Conservation (phyloP, 1,284 basidiomycete species). For the Sporisorium graminicola region DNA sequence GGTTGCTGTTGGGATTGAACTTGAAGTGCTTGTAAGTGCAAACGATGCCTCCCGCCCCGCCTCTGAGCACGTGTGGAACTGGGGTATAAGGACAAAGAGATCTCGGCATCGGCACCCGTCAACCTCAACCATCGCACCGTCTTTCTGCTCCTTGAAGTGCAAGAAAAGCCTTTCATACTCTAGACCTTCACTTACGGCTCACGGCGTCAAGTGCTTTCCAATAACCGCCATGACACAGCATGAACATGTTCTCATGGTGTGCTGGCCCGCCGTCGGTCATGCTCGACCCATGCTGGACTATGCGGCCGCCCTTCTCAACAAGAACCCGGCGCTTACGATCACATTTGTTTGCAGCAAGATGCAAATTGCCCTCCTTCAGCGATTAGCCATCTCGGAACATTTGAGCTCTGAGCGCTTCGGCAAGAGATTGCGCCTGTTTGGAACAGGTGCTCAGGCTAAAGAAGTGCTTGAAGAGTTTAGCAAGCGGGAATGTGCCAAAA, state of each 20-base stretch:
- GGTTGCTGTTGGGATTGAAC: too few relatives aligned
- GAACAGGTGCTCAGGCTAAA: neutral
- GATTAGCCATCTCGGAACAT: slow-evolving; percentile 5
- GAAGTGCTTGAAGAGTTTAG: slow-evolving; percentile 7
- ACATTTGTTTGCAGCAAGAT: slow-evolving; percentile 12
- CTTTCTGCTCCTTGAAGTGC: too few relatives aligned
- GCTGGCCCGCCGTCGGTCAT: slow-evolving; percentile 15
- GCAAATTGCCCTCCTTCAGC: slow-evolving; percentile 4
- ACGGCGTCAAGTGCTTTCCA: too few relatives aligned
- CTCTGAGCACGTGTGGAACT: too few relatives aligned
- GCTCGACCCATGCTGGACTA: slow-evolving; percentile 16
- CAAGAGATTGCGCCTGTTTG: neutral
- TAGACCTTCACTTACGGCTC: too few relatives aligned
- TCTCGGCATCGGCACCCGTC: too few relatives aligned
- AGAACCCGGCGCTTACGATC: neutral
- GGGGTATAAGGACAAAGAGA: too few relatives aligned
- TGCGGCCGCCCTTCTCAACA: slow-evolving; percentile 3
- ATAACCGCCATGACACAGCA: neutral
- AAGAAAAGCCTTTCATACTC: too few relatives aligned
- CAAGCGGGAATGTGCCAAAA: slow-evolving; percentile 3
- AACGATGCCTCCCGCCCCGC: too few relatives aligned
- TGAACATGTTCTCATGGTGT: slow-evolving; percentile 8
- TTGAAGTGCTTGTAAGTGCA: too few relatives aligned
- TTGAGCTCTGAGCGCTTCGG: neutral
- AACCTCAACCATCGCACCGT: too few relatives aligned